Base-by-base conservation (phyloP, 495 filamentous ascomycete species). In the Neurospora sp. region DNA sequence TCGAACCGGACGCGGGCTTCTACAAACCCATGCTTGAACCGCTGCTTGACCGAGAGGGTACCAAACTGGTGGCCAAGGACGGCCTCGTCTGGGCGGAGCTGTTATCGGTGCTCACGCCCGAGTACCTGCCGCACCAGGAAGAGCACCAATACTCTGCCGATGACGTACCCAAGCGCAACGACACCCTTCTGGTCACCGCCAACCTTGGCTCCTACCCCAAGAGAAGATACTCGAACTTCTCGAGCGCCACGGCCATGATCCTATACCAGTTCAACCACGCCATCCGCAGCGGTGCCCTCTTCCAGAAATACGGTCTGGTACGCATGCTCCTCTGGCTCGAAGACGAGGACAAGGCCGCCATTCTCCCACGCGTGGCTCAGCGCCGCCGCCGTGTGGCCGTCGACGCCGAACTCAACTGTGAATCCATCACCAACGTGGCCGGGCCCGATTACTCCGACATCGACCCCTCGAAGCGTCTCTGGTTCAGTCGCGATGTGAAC, bases 281-380 rank as follows among this genome's bases (percentile, higher is more conserved):
- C 31, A 82, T 88, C 66, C 81, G 84, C 70, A 72, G 75, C 5
- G 76, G 81, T 21, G 73, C 77, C 2, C 78, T 87, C 21, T 88
- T 91, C 71, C 90, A 92, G 66, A 82, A 78, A 24, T 90, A 89
- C 74, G 90, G 94, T 10, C 86, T 88, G 8, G 90, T 95, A 9
- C 88, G 93, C 70, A 88, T 94, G 82, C 82, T 97, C 4, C 74
- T 92, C 37, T 91, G 92, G 87, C 69, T 87, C 6, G 78, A 81
- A 0, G 78, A 87, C 39, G 74, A 80, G 0, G 90, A 92, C 31
- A 87, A 84, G 69, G 48, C 86, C 7, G 42, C 90, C 5, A 6
- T 83, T 0, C 11, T 85, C 28, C 92, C 94, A 1, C 87, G 86
- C 37, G 81, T 77, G 3, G 71, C 90, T 3, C 78, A 77, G 21